Evolutionary conservation across 306 rosid genomes (phyloP).

Genomic region (Biancaea sappan): DNA sequence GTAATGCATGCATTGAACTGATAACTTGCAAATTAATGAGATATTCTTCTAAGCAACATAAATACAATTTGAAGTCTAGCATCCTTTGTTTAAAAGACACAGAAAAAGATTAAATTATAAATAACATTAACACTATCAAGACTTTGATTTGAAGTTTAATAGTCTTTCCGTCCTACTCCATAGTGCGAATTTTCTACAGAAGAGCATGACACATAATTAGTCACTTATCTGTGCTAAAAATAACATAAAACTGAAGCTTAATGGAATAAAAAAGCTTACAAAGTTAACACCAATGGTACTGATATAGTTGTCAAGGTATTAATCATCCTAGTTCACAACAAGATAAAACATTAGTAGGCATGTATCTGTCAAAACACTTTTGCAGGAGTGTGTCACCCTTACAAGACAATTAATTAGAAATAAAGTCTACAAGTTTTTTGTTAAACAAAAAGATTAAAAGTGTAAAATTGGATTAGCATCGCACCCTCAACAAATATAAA

Average conservation of each 20-base stretch:
- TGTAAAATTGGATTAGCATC: not conserved
- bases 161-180: constrained; percentile 93
- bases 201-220: constrained; percentile 27
- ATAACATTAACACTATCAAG: not conserved
- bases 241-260: constrained; percentile 9
- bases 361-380: constrained; percentile 2
- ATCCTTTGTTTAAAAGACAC: not conserved
- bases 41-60: too few species aligned
- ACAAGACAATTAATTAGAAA: not conserved
- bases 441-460: not conserved
- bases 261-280: constrained; percentile 57
- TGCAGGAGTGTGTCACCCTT: not conserved
- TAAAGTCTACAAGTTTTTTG: not conserved
- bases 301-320: constrained; percentile 98
- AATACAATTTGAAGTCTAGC: not conserved
- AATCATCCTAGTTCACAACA: constrained; percentile 74
- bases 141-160: constrained; percentile 90
- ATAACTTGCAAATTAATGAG: too few species aligned
- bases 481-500: constrained; percentile 2
- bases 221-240: constrained; percentile 14
- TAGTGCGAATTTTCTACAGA: constrained; percentile 89
- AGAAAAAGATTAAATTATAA: not conserved
- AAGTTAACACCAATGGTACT: constrained; percentile 99
- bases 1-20: too few species aligned
- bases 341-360: constrained; percentile 26